A percentile compares a stretch with the other conserved stretches of the same genome.
phyloP scores from a whole-genome alignment of 2,329 filamentous ascomycete genomes.

The Metarhizium brunneum region DNA sequence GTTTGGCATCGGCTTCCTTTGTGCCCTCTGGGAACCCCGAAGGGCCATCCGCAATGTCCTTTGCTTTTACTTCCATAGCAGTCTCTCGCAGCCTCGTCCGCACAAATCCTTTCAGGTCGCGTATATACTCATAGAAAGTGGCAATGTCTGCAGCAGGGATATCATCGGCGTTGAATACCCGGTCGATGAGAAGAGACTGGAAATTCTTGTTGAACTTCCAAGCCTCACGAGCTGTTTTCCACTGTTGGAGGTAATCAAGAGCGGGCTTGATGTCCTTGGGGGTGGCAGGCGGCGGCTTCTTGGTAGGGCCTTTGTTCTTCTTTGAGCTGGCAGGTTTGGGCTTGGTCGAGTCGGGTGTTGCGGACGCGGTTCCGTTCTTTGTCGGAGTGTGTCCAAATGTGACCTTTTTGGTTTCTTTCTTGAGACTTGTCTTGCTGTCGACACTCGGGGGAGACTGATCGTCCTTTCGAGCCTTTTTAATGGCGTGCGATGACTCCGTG shows the following conservation, averaged over 20 bases:
- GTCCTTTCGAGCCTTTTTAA: conserved; percentile 27
- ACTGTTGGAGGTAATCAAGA: conserved; percentile 68
- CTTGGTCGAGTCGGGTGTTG: conserved; percentile 19
- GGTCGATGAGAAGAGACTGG: conserved; percentile 76
- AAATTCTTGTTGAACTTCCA: conserved; percentile 98
- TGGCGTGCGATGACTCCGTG: conserved; percentile 17
- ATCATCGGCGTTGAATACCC: conserved; percentile 62
- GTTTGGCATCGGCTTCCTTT: conserved; percentile 37
- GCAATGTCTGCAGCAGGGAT: conserved; percentile 63
- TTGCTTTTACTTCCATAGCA: conserved; percentile 51
- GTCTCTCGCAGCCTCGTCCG: conserved; percentile 59
- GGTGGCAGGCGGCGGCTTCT: conserved; percentile 29
- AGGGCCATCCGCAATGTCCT: conserved; percentile 41
- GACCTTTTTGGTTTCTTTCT: conserved; percentile 35
- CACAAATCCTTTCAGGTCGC: conserved; percentile 66
- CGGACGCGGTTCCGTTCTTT: conserved; percentile 17
- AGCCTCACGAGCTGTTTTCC: conserved; percentile 55
- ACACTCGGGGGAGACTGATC: conserved; percentile 9
- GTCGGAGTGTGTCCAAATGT: conserved; percentile 36
- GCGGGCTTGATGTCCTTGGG: conserved; percentile 48
- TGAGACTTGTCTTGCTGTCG: conserved; percentile 20
- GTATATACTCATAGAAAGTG: conserved; percentile 67
- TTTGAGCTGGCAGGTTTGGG: conserved; percentile 24
- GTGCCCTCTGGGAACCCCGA: conserved; percentile 40
- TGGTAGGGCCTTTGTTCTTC: conserved; percentile 28